Conservation (phyloP, 2,329 filamentous ascomycete species). For the Dactylella cylindrospora region DNA sequence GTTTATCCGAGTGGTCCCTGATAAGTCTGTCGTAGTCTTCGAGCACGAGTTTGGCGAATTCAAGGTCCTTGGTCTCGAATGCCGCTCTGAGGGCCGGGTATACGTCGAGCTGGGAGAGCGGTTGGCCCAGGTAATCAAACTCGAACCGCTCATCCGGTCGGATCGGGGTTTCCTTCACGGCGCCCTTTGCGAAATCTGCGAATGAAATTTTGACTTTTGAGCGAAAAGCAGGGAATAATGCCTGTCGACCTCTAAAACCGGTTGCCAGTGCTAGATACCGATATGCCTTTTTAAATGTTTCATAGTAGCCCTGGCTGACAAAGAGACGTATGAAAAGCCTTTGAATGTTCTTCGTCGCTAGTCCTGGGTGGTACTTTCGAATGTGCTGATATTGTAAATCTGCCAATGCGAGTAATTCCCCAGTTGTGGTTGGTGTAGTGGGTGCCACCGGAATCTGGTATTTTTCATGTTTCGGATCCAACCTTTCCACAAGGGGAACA, state of each 20-base stretch:
- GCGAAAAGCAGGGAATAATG: slow-evolving; percentile 7
- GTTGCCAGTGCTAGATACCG: slow-evolving; percentile 14
- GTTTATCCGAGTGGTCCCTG: neutral
- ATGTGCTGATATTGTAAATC: slow-evolving; percentile 25
- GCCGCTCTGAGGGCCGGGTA: slow-evolving; percentile 15
- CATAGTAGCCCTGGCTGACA: slow-evolving; percentile 13
- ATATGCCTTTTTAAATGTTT: slow-evolving; percentile 28
- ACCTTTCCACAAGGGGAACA: neutral
- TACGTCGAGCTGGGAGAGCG: slow-evolving; percentile 2
- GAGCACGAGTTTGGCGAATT: slow-evolving; percentile 21
- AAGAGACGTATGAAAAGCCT: slow-evolving; percentile 16
- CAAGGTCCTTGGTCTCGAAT: slow-evolving; percentile 23
- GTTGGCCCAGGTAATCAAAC: slow-evolving; percentile 14
- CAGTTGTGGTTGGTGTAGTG: neutral
- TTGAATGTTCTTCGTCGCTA: slow-evolving; percentile 2
- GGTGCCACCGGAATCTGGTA: slow-evolving; percentile 15
- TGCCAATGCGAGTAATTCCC: slow-evolving; percentile 11
- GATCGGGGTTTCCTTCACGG: neutral
- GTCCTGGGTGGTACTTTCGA: slow-evolving; percentile 7
- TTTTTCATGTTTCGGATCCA: neutral
- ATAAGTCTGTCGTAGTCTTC: slow-evolving; percentile 19
- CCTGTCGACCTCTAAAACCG: slow-evolving; percentile 8
- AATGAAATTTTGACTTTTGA: slow-evolving; percentile 11
- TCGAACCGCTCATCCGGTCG: slow-evolving; percentile 19
- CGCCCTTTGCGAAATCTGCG: slow-evolving; percentile 17